Conservation (phyloP, 306 rosid species). For the Glycine latifolia region DNA sequence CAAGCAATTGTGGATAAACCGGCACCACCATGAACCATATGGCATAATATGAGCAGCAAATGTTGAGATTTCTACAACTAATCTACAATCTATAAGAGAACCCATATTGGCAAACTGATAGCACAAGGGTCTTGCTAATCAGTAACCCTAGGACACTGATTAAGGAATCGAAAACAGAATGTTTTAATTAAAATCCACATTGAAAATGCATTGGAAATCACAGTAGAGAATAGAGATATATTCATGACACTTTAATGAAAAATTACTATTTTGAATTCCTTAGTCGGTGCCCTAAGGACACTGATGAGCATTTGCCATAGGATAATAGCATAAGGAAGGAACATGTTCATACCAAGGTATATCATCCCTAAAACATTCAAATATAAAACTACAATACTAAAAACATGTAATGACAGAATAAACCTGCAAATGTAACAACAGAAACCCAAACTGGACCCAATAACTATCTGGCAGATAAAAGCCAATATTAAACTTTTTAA, state of each 20-base stretch:
- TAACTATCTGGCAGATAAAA: slow-evolving; percentile 51
- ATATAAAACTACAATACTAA: slow-evolving; percentile 46
- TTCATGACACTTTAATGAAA: no score
- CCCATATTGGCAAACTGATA: no score
- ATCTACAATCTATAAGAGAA: neutral
- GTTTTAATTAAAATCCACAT: no score
- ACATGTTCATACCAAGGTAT: slow-evolving; percentile 19
- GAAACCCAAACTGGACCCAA: slow-evolving; percentile 51
- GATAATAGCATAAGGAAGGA: neutral
- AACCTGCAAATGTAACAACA: slow-evolving; percentile 49
- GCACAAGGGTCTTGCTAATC: no score
- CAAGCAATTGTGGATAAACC: neutral
- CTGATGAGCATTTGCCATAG: no score
- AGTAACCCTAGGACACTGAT: neutral
- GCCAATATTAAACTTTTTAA: slow-evolving; percentile 50
- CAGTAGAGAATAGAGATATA: no score
- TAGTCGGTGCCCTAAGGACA: no score
- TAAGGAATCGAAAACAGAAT: no score
- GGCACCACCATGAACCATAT: slow-evolving; percentile 19
- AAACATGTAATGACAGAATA: slow-evolving; percentile 48
- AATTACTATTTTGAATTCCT: no score
- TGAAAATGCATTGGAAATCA: no score
- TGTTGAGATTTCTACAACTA: neutral
- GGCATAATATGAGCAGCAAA: neutral
- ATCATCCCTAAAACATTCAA: slow-evolving; percentile 47